These are phyloP conservation scores for Royoungia palumana DNA, from an alignment of 768 basidiomycete genomes.

Conservation along the genomic window DNA sequence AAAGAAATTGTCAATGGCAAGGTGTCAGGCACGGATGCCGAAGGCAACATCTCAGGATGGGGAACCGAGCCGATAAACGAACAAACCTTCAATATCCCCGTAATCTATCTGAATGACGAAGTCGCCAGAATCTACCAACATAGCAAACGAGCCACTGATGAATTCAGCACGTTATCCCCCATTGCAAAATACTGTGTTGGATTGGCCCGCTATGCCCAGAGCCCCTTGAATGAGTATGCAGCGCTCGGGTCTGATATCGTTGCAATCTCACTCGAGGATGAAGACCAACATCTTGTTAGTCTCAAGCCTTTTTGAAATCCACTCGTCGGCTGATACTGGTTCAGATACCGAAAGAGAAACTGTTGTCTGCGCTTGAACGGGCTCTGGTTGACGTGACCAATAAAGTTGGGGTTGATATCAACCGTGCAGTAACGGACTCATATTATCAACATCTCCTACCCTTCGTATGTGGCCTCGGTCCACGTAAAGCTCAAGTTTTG, in stretches of 20 bases:
- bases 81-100: constrained; percentile 57
- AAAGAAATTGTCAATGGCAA: constrained; percentile 50
- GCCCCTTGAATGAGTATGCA: constrained; percentile 90
- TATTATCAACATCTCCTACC: constrained; percentile 89
- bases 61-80: constrained; percentile 34
- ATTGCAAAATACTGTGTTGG: constrained; percentile 92
- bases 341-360: constrained; percentile 86
- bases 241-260: constrained; percentile 83
- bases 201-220: constrained; percentile 89
- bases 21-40: constrained; percentile 22
- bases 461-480: constrained; percentile 91
- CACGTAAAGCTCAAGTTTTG: constrained; percentile 84
- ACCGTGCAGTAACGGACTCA: constrained; percentile 81
- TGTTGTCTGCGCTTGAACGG: constrained; percentile 77
- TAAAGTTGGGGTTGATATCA: constrained; percentile 94
- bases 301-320: background rate
- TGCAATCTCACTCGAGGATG: constrained; percentile 79
- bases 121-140: constrained; percentile 93
- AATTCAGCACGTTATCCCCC: constrained; percentile 73
- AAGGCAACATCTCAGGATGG: constrained; percentile 20
- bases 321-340: constrained; percentile 4
- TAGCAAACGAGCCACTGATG: constrained; percentile 77
- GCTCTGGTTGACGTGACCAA: constrained; percentile 88
- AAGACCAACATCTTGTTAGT: constrained; percentile 81
- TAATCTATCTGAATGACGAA: constrained; percentile 85